Percentiles rank a stretch among this genome's conserved stretches.
Evolutionary conservation across 345 rosid genomes (phyloP).

Genomic region (Eucalyptus paniculata): DNA sequence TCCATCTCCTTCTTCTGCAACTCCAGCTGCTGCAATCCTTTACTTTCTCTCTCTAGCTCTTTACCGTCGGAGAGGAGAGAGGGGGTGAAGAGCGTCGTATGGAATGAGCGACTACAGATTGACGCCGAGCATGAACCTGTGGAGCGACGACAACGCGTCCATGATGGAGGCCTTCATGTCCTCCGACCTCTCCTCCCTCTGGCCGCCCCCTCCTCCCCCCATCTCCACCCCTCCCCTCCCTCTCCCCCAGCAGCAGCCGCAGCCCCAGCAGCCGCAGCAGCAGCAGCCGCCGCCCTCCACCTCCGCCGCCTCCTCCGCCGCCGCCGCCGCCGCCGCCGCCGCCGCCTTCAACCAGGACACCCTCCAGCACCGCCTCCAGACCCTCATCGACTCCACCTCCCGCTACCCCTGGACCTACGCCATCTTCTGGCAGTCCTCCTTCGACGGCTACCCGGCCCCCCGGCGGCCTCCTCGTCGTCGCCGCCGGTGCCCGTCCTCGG

Average conservation of each 20-base stretch:
- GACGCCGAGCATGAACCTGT: slow-evolving; percentile 46
- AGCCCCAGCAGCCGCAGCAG: not conserved
- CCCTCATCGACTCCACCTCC: slow-evolving; percentile 65
- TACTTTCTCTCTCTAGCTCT: not conserved
- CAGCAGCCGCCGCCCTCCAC: not conserved
- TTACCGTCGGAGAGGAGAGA: not conserved
- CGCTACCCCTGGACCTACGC: slow-evolving; percentile 84
- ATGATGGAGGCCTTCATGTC: slow-evolving; percentile 96
- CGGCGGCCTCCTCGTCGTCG: not conserved
- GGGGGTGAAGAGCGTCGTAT: not conserved
- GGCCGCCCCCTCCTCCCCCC: slow-evolving; percentile 39
- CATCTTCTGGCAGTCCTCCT: slow-evolving; percentile 87
- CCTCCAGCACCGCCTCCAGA: slow-evolving; percentile 85
- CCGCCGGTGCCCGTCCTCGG: slow-evolving; percentile 23
- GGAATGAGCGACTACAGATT: not conserved
- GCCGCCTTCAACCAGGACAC: slow-evolving; percentile 44
- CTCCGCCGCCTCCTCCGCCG: not conserved
- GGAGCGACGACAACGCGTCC: slow-evolving; percentile 82
- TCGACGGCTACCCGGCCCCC: slow-evolving; percentile 42
- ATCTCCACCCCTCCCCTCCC: slow-evolving; percentile 31
- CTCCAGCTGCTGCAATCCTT: not conserved
- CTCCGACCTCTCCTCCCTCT: slow-evolving; percentile 61
- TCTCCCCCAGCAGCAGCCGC: not conserved
- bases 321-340: slow-evolving; percentile 3
- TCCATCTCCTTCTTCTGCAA: not conserved